Percentiles rank a stretch among this genome's conserved stretches.
These are phyloP conservation scores for Thalassiosira mediterranea DNA, from an alignment of 352 stramenopile genomes.

Conservation along the genomic window DNA sequence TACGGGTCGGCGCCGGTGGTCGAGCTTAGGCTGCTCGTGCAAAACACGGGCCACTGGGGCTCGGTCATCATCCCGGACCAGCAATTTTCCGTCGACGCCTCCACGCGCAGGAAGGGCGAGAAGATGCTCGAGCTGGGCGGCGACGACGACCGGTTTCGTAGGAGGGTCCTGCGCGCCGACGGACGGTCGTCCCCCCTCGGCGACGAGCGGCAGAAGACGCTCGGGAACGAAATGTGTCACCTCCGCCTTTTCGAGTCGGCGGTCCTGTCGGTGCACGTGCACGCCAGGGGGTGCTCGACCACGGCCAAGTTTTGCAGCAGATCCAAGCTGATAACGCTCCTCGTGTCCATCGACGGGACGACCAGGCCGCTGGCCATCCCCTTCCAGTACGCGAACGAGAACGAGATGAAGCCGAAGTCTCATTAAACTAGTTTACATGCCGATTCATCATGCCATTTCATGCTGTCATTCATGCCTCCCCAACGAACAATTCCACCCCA, in stretches of 20 bases:
- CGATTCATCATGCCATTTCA: too few species aligned
- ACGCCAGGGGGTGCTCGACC: conserved; percentile 73
- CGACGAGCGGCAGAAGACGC: conserved; percentile 8
- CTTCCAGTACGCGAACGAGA: conserved; percentile 44
- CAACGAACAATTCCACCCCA: too few species aligned
- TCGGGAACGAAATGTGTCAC: conserved; percentile 55
- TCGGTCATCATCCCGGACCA: conserved; percentile 66
- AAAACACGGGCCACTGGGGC: conserved; percentile 74
- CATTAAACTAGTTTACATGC: too few species aligned
- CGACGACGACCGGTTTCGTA: conserved; percentile 74
- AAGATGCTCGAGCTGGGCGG: conserved; percentile 71
- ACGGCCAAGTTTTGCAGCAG: conserved; percentile 72
- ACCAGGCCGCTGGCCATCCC: conserved; percentile 76
- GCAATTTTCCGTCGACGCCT: conserved; percentile 74
- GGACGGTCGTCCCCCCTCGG: conserved; percentile 20
- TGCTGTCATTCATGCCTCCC: too few species aligned
- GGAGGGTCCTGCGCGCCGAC: conserved; percentile 51
- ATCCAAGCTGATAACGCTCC: conserved; percentile 72
- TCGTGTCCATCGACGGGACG: conserved; percentile 67
- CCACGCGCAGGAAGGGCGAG: conserved; percentile 72
- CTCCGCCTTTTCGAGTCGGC: conserved; percentile 70
- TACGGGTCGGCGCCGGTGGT: conserved; percentile 68
- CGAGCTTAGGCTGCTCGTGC: conserved; percentile 74
- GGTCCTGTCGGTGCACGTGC: conserved; percentile 67
- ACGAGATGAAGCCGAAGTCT: conserved; percentile 14